These are phyloP conservation scores for Rosa chinensis DNA, from an alignment of 306 rosid species.

Conservation along the genomic window DNA sequence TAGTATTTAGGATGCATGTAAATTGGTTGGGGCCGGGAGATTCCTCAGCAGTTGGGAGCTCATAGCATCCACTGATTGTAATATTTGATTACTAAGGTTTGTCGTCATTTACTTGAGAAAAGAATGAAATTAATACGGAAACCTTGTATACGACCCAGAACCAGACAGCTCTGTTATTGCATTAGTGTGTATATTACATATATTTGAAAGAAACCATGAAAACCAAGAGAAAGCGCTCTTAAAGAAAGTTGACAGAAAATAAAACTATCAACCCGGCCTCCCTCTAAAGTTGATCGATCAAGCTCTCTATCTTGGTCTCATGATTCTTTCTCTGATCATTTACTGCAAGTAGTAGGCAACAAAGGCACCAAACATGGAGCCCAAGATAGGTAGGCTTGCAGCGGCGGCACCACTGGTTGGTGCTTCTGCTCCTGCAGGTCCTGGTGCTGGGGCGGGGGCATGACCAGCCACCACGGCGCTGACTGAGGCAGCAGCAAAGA, in stretches of 20 bases:
- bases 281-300: neutral
- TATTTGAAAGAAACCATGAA: neutral
- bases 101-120: too few relatives aligned
- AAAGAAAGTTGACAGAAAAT: too few relatives aligned
- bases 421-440: conserved; percentile 15
- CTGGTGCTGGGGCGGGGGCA: conserved; percentile 28
- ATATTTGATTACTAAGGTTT: too few relatives aligned
- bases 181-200: neutral
- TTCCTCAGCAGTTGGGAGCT: too few relatives aligned
- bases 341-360: conserved; percentile 46
- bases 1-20: too few relatives aligned
- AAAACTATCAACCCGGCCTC: neutral
- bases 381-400: conserved; percentile 29
- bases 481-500: conserved; percentile 39
- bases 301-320: neutral
- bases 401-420: conserved; percentile 5
- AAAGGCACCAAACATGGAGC: conserved; percentile 42
- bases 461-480: conserved; percentile 42
- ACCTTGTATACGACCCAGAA: neutral
- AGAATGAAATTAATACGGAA: too few relatives aligned
- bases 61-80: too few relatives aligned
- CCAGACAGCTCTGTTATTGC: neutral
- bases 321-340: neutral
- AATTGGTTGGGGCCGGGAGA: too few relatives aligned
- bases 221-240: neutral